phyloP scores from a whole-genome alignment of 331 rosid genomes.

The Telfairia occidentalis region DNA sequence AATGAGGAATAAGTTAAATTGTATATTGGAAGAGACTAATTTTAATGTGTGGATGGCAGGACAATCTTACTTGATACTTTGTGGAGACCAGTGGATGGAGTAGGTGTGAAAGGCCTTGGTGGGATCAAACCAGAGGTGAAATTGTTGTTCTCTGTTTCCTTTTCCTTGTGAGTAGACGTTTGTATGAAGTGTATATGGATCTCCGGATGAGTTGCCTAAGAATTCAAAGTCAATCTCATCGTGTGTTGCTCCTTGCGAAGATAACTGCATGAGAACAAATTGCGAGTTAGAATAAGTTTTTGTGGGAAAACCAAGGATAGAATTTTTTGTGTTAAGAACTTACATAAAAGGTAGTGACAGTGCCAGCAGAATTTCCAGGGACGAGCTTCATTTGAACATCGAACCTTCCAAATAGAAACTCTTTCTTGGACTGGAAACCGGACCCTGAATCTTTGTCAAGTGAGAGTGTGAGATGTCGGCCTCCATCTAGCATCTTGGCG shows the following conservation, averaged over 20 bases:
- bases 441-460: conserved; percentile 36
- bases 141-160: conserved; percentile 31
- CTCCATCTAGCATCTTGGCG: conserved; percentile 23
- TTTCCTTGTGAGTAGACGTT: conserved; percentile 30
- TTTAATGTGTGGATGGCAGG: background rate
- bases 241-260: conserved; percentile 33
- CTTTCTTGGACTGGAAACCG: conserved; percentile 31
- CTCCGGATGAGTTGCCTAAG: conserved; percentile 30
- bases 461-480: conserved; percentile 21
- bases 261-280: conserved; percentile 16
- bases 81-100: conserved; percentile 29
- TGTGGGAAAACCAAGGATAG: background rate
- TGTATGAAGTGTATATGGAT: conserved; percentile 36
- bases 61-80: conserved; percentile 24
- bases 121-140: conserved; percentile 40
- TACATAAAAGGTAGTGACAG: conserved; percentile 36
- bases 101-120: conserved; percentile 34
- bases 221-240: conserved; percentile 43
- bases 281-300: background rate
- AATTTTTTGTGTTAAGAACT: background rate
- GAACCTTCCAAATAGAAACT: conserved; percentile 29
- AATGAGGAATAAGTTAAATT: background rate
- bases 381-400: conserved; percentile 36
- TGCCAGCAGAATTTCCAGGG: conserved; percentile 36
- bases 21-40: background rate